Evolutionary conservation across 1,284 basidiomycete species (phyloP).

Genomic region (Microbotryum intermedium): DNA sequence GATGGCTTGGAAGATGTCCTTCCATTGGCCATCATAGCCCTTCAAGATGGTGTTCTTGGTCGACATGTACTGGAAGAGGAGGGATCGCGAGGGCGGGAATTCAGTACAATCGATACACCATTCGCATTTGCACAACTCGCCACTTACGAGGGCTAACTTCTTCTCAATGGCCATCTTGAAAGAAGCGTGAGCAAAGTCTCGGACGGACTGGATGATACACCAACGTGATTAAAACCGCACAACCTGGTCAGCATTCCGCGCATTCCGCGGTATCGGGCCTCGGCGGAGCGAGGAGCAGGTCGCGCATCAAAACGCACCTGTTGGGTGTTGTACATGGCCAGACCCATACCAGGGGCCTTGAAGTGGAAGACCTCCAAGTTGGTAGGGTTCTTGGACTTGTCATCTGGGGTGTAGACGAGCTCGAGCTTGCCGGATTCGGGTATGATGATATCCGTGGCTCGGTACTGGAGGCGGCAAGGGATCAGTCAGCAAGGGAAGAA

Average conservation of each 20-base stretch:
- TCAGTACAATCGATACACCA: background rate
- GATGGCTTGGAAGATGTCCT: conserved; percentile 65
- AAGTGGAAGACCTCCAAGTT: conserved; percentile 72
- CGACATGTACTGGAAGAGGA: conserved; percentile 65
- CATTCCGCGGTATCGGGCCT: background rate
- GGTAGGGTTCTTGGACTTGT: conserved; percentile 46
- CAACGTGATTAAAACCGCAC: background rate
- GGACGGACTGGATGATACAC: conserved; percentile 60
- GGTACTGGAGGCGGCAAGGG: conserved; percentile 51
- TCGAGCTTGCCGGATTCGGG: conserved; percentile 84
- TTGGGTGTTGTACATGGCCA: conserved; percentile 47
- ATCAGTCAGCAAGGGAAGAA: conserved; percentile 5
- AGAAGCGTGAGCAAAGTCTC: conserved; percentile 89
- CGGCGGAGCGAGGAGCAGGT: background rate
- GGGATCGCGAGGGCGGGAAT: background rate
- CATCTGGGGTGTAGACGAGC: conserved; percentile 70
- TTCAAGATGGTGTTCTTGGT: conserved; percentile 97
- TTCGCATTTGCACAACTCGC: conserved; percentile 29
- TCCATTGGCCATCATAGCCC: conserved; percentile 95
- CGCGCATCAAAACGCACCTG: conserved; percentile 48
- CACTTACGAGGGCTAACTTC: conserved; percentile 66
- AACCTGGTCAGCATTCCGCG: background rate
- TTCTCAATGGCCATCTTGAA: conserved; percentile 98
- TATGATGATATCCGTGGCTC: conserved; percentile 78
- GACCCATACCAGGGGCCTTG: conserved; percentile 73